These are phyloP conservation scores for Alectoria sarmentosa DNA, from an alignment of 495 filamentous ascomycete genomes.

Conservation along the genomic window DNA sequence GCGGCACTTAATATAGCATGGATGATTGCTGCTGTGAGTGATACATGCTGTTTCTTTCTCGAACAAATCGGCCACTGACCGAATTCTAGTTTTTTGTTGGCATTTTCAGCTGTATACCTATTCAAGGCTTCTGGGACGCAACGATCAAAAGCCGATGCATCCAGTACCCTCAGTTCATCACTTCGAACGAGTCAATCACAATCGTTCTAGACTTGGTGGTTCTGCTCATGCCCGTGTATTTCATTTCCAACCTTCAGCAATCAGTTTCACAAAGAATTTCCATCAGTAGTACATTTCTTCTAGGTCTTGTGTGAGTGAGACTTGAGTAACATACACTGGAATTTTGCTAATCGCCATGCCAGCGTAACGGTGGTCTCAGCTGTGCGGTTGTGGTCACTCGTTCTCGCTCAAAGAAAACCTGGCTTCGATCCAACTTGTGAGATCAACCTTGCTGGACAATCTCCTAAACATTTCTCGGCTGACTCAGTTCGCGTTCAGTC, in stretches of 20 bases:
- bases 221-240: background rate
- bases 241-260: background rate
- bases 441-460: background rate
- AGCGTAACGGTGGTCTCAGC: background rate
- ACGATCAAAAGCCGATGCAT: background rate
- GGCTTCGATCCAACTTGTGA: background rate
- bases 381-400: constrained; percentile 1
- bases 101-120: background rate
- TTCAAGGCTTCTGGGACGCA: background rate
- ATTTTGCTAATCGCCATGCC: background rate
- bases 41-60: background rate
- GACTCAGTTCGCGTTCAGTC: background rate
- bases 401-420: background rate
- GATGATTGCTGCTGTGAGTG: background rate
- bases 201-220: background rate
- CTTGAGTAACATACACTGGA: background rate
- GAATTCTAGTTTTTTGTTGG: background rate
- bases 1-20: background rate
- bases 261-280: background rate
- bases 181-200: background rate
- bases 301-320: background rate
- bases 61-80: background rate
- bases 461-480: background rate
- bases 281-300: background rate
- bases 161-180: background rate